These are phyloP conservation scores for barley (Hordeum vulgare) DNA, from an alignment of 176 grass and related monocot genomes.

Conservation along the genomic window DNA sequence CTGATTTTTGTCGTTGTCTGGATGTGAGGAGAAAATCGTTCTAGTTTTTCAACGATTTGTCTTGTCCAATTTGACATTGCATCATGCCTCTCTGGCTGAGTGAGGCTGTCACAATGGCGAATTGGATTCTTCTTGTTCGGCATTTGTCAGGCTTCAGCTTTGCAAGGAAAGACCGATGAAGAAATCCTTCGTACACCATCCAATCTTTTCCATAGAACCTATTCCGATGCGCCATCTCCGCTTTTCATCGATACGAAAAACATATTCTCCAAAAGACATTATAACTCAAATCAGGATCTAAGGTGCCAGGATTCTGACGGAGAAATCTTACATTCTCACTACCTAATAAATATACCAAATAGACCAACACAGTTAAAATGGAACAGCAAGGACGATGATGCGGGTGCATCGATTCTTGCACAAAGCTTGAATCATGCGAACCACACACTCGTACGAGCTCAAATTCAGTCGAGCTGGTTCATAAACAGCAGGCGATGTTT, in stretches of 20 bases:
- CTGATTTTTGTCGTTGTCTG: no score
- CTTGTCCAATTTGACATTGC: neutral
- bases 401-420: neutral
- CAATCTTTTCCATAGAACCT: neutral
- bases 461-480: no score
- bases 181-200: neutral
- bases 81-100: neutral
- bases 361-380: neutral
- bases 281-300: neutral
- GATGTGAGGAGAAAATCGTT: no score
- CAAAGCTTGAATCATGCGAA: neutral
- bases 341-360: neutral
- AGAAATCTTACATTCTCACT: neutral
- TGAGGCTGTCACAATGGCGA: neutral
- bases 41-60: no score
- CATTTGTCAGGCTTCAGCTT: neutral
- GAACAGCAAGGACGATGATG: neutral
- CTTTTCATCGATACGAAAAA: no score
- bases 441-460: neutral
- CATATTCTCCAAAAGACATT: neutral
- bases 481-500: neutral
- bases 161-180: neutral
- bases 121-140: neutral
- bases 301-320: no score
- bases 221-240: no score